Evolutionary conservation across 2,329 filamentous ascomycete species (phyloP), one percentile per base, ranked within the genome.

Genomic region (Fusarium lyarnte): DNA sequence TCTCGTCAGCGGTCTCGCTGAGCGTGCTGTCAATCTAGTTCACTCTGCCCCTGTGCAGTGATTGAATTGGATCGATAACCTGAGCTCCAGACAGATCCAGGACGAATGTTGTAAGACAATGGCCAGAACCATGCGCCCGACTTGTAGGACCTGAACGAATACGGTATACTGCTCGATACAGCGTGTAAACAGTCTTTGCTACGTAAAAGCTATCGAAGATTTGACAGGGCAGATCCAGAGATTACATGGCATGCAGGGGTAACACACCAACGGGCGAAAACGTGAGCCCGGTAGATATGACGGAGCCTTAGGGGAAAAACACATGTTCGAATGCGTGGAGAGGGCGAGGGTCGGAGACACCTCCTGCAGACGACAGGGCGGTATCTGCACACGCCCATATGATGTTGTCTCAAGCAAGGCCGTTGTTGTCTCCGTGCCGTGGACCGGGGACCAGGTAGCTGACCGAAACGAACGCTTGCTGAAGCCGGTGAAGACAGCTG

Each of bases 251-350:
- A 46, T 6, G 25, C 25, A 8, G 25, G 25, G 43, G 19, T 3
- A 29, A 27, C 25, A 29, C 19, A 46, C 43, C 25, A 3, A 16
- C 19, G 9, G 25, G 6, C 3, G 43, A 6, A 8, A 6, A 19
- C 25, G 19, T 46, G 25, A 14, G 43, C 19, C 25, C 8, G 1
- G 6, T 3, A 8, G 13, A 46, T 5, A 8, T 21, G 25, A 29
- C 8, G 19, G 25, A 0, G 9, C 8, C 13, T 21, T 19, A 14
- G 25, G 8, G 12, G 8, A 3, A 6, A 46, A 6, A n/a, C 3
- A n/a, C 13, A 11, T 2, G 21, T 8, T 27, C 8, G 13, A 21
- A 29, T 21, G 19, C 13, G 9, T 14, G 43, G 43, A 4, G 25
- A 46, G 6, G 13, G 19, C 4, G 25, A 29, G 19, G 12, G 25